These are phyloP conservation scores for Tolypocladium inflatum DNA, from an alignment of 2,329 filamentous ascomycete genomes.

Conservation along the genomic window DNA sequence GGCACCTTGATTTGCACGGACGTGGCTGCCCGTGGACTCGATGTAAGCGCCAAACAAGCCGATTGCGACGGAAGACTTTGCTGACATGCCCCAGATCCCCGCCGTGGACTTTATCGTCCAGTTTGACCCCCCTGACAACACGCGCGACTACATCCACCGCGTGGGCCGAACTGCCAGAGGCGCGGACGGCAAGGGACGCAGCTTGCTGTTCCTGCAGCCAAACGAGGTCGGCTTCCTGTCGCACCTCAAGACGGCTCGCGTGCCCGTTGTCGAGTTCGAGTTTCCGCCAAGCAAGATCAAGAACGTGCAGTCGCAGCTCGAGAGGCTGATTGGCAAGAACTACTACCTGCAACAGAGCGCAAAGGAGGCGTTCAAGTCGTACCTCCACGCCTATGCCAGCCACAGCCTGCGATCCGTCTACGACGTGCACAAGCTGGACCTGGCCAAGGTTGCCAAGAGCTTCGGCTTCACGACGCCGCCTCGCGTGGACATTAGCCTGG, in stretches of 20 bases:
- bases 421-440: conserved; percentile 74
- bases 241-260: conserved; percentile 81
- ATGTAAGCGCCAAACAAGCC: conserved; percentile 42
- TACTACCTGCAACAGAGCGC: conserved; percentile 91
- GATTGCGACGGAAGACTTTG: background rate
- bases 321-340: conserved; percentile 89
- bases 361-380: conserved; percentile 74
- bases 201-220: conserved; percentile 87
- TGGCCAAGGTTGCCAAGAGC: conserved; percentile 74
- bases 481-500: conserved; percentile 74
- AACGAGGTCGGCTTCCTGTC: conserved; percentile 86
- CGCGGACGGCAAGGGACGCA: conserved; percentile 72
- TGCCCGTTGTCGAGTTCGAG: conserved; percentile 93
- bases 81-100: conserved; percentile 52
- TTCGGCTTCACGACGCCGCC: conserved; percentile 75
- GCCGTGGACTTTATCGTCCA: conserved; percentile 95
- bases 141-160: conserved; percentile 86
- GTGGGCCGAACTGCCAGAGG: conserved; percentile 91
- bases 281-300: conserved; percentile 88
- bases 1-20: conserved; percentile 94
- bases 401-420: conserved; percentile 52
- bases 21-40: conserved; percentile 86
- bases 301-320: conserved; percentile 82
- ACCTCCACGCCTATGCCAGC: conserved; percentile 89
- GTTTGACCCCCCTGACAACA: conserved; percentile 89